These are phyloP conservation scores for Tulasnella sp. DNA, from an alignment of 768 basidiomycete genomes.

Conservation along the genomic window DNA sequence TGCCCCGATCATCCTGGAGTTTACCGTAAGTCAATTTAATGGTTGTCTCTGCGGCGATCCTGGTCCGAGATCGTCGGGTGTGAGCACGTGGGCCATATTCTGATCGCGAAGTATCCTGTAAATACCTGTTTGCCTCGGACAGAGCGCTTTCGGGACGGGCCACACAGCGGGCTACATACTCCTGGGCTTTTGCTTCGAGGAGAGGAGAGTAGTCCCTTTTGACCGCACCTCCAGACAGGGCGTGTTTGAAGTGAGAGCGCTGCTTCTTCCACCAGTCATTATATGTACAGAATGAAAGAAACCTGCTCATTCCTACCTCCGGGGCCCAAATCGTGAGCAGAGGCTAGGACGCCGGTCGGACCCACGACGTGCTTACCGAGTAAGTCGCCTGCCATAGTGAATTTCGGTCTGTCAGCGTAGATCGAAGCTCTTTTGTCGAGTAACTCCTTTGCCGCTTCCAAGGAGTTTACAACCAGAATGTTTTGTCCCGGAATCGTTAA, in stretches of 20 bases:
- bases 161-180: not conserved
- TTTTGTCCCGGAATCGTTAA: conserved; percentile 19
- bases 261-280: not conserved
- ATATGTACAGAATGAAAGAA: not conserved
- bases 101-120: no score
- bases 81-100: no score
- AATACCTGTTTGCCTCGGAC: not conserved
- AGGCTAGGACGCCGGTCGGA: no score
- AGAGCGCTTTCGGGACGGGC: not conserved
- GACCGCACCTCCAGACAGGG: not conserved
- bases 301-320: not conserved
- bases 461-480: conserved; percentile 19
- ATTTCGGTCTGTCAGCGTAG: conserved; percentile 26
- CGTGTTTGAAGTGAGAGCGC: not conserved
- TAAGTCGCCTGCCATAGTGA: not conserved
- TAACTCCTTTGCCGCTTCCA: conserved; percentile 25
- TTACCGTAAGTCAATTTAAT: not conserved
- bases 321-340: no score
- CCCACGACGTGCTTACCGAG: not conserved
- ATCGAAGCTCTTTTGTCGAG: conserved; percentile 25
- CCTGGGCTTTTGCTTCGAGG: not conserved
- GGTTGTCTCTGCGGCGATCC: not conserved
- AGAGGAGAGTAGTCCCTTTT: not conserved
- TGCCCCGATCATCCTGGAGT: not conserved
- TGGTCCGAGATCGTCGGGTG: not conserved